phyloP scores from a whole-genome alignment of 768 basidiomycete genomes.

The Boletus reticulatus region DNA sequence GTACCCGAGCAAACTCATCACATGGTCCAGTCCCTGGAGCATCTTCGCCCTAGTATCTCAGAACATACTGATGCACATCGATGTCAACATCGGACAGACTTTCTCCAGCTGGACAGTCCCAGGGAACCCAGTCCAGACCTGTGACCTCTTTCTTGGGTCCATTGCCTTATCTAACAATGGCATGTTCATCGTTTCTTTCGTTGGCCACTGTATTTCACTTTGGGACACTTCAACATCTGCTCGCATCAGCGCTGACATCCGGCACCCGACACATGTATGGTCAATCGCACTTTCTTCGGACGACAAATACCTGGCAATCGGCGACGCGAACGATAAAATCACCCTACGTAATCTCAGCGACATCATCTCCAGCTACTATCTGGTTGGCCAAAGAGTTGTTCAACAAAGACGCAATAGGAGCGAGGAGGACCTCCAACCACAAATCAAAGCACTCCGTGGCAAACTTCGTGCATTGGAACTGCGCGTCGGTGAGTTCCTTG shows the following conservation, averaged over 20 bases:
- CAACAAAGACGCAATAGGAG: neutral
- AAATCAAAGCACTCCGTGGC: neutral
- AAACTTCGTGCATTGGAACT: neutral
- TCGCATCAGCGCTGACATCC: slow-evolving; percentile 1
- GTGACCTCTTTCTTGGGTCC: neutral
- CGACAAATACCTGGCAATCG: neutral
- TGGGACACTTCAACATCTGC: slow-evolving; percentile 5
- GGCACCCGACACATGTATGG: neutral
- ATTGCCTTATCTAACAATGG: neutral
- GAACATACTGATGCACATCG: neutral
- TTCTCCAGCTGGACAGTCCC: slow-evolving; percentile 2
- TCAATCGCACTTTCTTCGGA: slow-evolving; percentile 9
- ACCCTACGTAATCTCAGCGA: neutral
- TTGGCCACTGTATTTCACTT: neutral
- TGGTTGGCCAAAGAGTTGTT: neutral
- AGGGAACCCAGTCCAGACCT: neutral
- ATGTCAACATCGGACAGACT: neutral
- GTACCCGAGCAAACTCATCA: neutral
- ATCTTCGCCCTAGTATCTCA: slow-evolving; percentile 1
- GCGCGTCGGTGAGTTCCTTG: neutral
- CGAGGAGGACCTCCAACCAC: neutral
- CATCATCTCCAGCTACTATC: neutral
- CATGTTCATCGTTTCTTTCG: neutral
- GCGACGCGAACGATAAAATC: neutral
- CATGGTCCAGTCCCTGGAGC: neutral